Percentiles rank a stretch among this genome's conserved stretches.
phyloP scores from a whole-genome alignment of 768 basidiomycete species.

The Sarcodon aspratus region DNA sequence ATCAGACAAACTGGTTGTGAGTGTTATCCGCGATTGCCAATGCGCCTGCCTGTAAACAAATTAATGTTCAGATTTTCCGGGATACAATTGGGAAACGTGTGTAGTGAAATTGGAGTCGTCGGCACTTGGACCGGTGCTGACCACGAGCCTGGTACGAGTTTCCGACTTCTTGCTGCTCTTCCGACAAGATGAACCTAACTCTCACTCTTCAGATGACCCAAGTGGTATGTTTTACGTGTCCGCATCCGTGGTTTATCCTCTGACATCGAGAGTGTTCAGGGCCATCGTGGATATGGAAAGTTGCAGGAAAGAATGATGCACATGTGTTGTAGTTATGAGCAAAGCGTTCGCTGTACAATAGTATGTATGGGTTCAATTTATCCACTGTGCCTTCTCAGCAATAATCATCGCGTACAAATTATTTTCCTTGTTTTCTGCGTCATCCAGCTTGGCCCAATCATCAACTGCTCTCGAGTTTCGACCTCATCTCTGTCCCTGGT shows the following conservation, averaged over 20 bases:
- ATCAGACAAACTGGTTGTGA: constrained; percentile 49
- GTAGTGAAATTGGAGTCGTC: constrained; percentile 54
- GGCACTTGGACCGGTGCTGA: constrained; percentile 58
- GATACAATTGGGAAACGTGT: constrained; percentile 52
- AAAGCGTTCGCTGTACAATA: too few species aligned
- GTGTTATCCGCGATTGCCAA: constrained; percentile 5
- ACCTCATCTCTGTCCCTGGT: too few species aligned
- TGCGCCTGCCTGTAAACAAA: not conserved
- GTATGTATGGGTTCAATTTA: too few species aligned
- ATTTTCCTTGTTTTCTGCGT: too few species aligned
- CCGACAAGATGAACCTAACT: too few species aligned
- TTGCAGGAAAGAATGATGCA: constrained; percentile 10
- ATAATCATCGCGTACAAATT: too few species aligned
- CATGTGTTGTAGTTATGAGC: too few species aligned
- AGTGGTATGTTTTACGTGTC: constrained; percentile 30
- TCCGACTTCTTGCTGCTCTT: not conserved
- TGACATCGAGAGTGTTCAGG: constrained; percentile 23
- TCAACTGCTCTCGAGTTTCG: too few species aligned
- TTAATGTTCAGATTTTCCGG: constrained; percentile 19
- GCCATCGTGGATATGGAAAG: constrained; percentile 68
- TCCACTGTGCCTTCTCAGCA: too few species aligned
- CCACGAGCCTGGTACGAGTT: constrained; percentile 38
- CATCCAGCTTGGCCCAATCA: too few species aligned
- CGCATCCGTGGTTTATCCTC: not conserved
- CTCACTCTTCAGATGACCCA: constrained; percentile 38